Evolutionary conservation across 306 rosid genomes (phyloP), one percentile per base, ranked within the genome.

Genomic region (Sicyos edulis): DNA sequence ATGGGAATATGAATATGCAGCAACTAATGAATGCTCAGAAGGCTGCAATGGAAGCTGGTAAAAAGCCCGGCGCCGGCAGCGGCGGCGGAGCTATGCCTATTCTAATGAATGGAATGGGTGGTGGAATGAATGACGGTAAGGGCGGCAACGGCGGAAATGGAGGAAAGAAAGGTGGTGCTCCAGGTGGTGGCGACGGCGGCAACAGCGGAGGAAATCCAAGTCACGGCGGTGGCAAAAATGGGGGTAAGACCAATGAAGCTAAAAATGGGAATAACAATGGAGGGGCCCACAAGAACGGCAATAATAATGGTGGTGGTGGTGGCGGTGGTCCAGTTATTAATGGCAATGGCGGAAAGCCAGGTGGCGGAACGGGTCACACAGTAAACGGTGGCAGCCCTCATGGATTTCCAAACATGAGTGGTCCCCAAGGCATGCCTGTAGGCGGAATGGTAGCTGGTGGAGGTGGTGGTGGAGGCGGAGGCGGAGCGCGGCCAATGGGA

Each of bases 1-100:
- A 76, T 77, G 84, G 51, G 50, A 72, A 76, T 49, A 68, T 68
- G 57, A 49, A 68, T 68, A 68, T 69, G 19, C 73, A 69, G 19
- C 73, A 69, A 50, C 22, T 72, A 78, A 78, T 83, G 78, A 80
- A 75, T 72, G 85, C 87, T 26, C 89, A 75, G 45, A 91, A 84
- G 68, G 86, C 75, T 19, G 86, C 70, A 1, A 67, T 21, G 9
- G 72, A 19, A 2, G 56, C 56, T 47, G 42, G 14, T 67, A 67
- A 47, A 6, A 71, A 54, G 26, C 32, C 65, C 4, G 73, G 56
- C 16, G 73, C 58, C 0, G 64, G 75, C 3, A 63, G 74, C 12
- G 62, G 65, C 4, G 73, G 56, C 9, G 74, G 75, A 71, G 62
- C 65, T n/a, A 67, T 66, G 55, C 83, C 73, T 32, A 45, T 54